phyloP scores from a whole-genome alignment of 202 grass and related monocot species.

The Panicum virgatum region DNA sequence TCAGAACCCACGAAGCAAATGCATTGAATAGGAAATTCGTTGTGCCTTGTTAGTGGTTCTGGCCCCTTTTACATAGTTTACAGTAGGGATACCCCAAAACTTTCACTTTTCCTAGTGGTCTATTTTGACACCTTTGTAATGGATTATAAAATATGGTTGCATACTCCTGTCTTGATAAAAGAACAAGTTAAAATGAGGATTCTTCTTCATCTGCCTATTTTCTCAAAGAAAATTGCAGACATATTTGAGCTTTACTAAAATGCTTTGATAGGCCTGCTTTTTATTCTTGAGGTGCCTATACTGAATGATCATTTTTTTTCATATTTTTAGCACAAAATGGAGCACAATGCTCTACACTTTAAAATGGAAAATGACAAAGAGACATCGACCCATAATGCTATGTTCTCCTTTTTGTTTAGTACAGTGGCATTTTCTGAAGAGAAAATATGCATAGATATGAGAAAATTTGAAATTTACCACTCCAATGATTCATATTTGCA shows the following conservation, averaged over 20 bases:
- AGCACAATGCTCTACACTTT: not conserved
- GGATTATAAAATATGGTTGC: slow-evolving; percentile 44
- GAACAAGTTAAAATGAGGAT: slow-evolving; percentile 34
- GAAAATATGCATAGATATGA: slow-evolving; percentile 1
- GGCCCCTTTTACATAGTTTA: slow-evolving; percentile 39
- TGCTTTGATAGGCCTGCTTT: slow-evolving; percentile 17
- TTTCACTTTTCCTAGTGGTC: slow-evolving; percentile 43
- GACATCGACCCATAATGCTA: not conserved
- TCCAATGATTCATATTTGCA: too few species aligned
- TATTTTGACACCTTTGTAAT: slow-evolving; percentile 38
- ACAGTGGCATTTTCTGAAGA: slow-evolving; percentile 4
- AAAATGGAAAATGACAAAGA: slow-evolving; percentile 25
- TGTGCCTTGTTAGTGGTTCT: slow-evolving; percentile 49
- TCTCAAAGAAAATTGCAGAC: slow-evolving; percentile 27
- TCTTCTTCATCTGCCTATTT: slow-evolving; percentile 30
- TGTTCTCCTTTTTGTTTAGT: not conserved
- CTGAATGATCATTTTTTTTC: slow-evolving; percentile 1
- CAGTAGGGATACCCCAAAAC: slow-evolving; percentile 37
- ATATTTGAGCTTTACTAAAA: slow-evolving; percentile 31
- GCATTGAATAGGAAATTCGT: slow-evolving; percentile 46
- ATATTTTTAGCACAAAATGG: slow-evolving; percentile 8
- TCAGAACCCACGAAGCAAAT: slow-evolving; percentile 42
- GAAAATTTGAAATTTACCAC: not conserved
- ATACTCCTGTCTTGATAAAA: slow-evolving; percentile 29
- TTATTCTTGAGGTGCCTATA: slow-evolving; percentile 12